These are phyloP conservation scores for Penstemon newberryi DNA, from an alignment of 257 asterid genomes.

Conservation along the genomic window DNA sequence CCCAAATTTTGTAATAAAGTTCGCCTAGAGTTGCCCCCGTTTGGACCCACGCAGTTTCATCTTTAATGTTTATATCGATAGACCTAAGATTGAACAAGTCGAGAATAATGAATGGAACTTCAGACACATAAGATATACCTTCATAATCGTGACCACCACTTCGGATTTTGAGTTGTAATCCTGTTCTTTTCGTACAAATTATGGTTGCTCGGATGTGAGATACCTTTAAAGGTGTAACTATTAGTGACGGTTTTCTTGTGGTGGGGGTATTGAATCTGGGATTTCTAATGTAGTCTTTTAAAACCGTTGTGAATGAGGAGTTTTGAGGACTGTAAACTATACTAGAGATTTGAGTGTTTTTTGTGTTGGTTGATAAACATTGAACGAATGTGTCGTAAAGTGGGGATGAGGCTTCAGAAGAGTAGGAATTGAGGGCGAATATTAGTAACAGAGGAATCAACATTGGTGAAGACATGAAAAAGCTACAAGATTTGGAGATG, in stretches of 20 bases:
- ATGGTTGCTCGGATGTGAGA: no score
- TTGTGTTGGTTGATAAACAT: not conserved
- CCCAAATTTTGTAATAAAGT: slow-evolving; percentile 47
- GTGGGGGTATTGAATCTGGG: slow-evolving; percentile 24
- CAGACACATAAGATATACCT: slow-evolving; percentile 53
- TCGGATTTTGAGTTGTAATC: slow-evolving; percentile 46
- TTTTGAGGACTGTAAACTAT: slow-evolving; percentile 27
- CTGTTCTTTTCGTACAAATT: no score
- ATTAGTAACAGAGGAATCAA: slow-evolving; percentile 4
- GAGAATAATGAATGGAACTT: slow-evolving; percentile 37
- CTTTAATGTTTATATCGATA: slow-evolving; percentile 32
- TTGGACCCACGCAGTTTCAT: slow-evolving; percentile 55
- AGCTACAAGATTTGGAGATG: not conserved
- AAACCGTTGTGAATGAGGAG: slow-evolving; percentile 19
- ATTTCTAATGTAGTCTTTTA: slow-evolving; percentile 31
- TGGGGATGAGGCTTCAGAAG: slow-evolving; percentile 14
- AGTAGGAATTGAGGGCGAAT: not conserved
- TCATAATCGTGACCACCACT: slow-evolving; percentile 72
- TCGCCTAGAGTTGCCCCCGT: slow-evolving; percentile 62
- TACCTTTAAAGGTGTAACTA: no score
- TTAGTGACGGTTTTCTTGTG: not conserved
- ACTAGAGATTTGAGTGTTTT: not conserved
- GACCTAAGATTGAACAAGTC: slow-evolving; percentile 55
- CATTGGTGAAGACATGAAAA: not conserved
- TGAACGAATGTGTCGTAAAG: not conserved